Base-by-base conservation (phyloP, 805 yeast genomes). In the Phaffomyces thermotolerans region DNA sequence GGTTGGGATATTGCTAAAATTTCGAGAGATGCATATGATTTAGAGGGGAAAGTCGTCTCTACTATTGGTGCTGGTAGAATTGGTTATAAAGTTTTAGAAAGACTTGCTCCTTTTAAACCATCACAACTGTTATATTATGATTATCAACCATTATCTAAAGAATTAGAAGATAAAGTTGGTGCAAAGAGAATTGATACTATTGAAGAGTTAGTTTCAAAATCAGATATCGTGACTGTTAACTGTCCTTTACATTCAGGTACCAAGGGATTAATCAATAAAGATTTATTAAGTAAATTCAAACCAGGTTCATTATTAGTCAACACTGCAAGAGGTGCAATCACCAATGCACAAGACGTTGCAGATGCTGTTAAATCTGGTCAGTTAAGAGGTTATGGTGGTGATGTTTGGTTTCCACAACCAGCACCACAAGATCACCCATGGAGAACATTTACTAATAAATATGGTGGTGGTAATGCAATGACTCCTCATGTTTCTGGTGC, bases 331-430 rank as follows among this genome's bases (percentile, higher is more conserved):
- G 93, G 93, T 48, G 91, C 90, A 36, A 84, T 84, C 53, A 74
- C 84, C 60, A 79, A 73, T 44, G 81, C 76, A 39, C 72, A 82
- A 57, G 93, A 80, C 53, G 84, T 84, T 50, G 89, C 87, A 0
- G 89, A 71, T 13, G 91, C 91, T 1, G 74, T 84, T 34, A 59
- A 69, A 43, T 65, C 77, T 33, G 93, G 93, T 40, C 81, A 80
- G 53, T 60, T 84, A 40, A 70, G 81, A 55, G 91, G 90, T 41
- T 84, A 84, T 59, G 93, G 90, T 56, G 93, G 91, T 53, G 93
- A 84, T 63, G 93, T 84, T 41, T 84, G 91, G 88, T 74, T 57
- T 68, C 82, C 81, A n/a, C 95, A 84, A 64, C 95, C 95, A 36
- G 85, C 91, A 24, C 88, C 89, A 50, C 66, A 68, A 43, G 73